phyloP scores from a whole-genome alignment of 805 yeast genomes.

The Ogataea pilisensis region DNA sequence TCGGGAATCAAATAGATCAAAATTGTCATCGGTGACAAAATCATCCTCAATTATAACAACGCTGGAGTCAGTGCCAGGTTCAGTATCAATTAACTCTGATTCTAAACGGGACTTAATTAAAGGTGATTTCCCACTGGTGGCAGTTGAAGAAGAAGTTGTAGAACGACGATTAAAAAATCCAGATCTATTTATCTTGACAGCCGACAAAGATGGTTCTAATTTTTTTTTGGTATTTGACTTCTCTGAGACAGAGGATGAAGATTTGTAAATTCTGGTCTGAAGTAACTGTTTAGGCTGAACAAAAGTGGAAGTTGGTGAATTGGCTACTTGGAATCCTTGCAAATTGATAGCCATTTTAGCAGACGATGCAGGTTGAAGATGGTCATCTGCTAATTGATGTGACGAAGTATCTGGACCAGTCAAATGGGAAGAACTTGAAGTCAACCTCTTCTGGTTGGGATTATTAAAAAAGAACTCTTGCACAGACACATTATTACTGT shows the following conservation, averaged over 20 bases:
- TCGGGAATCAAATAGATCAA: constrained; percentile 1
- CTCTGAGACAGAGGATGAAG: constrained; percentile 17
- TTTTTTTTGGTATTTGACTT: constrained; percentile 3
- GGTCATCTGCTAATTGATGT: constrained; percentile 6
- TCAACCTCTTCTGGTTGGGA: constrained; percentile 20
- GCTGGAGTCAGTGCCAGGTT: background rate
- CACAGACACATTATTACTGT: constrained; percentile 34
- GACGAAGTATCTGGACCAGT: background rate
- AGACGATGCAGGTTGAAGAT: constrained; percentile 7
- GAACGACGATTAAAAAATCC: constrained; percentile 12
- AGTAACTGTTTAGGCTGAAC: constrained; percentile 24
- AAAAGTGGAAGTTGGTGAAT: constrained; percentile 15
- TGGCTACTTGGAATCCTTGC: constrained; percentile 7
- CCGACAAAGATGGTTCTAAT: constrained; percentile 18
- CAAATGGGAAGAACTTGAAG: constrained; percentile 12
- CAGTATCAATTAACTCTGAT: background rate
- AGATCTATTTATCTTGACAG: constrained; percentile 16
- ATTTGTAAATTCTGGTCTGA: constrained; percentile 3
- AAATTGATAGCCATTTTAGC: constrained; percentile 6
- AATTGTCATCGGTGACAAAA: background rate
- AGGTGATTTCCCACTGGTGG: constrained; percentile 2
- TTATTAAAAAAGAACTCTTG: constrained; percentile 50
- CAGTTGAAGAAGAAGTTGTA: background rate
- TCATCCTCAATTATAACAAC: constrained; percentile 5
- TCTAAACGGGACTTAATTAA: background rate